Base-by-base conservation (phyloP, 805 yeast species). In the Candida silvicultrix region DNA sequence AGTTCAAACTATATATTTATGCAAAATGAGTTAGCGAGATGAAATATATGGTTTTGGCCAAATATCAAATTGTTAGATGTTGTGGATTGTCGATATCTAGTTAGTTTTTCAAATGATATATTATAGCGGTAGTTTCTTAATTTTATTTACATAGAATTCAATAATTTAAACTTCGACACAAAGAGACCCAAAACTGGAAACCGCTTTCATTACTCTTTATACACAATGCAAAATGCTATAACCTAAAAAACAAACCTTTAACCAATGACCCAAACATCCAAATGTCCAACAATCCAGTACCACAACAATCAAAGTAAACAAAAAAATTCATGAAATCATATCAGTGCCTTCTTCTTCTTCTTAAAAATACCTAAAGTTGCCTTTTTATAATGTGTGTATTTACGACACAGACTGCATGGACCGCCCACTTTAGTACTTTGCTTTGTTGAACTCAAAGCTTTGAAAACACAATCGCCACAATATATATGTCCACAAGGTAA, bases 401-500 rank as follows among this genome's bases (percentile, higher is more conserved):
- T 50, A 45, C 78, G 61, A 47, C 78, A 73, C 10, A 73, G 57
- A 10, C 75, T 68, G 55, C 78, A 73, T 11, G 65, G 66, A 0
- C 75, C 76, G 40, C 56, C 54, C 14, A 47, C 51, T 40, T 58
- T 58, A 20, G 56, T 51, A 38, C 60, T 56, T 14, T 53, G 58
- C 49, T 66, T 67, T 42, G 63, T 60, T 1, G 69, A 64, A 29
- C 65, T 64, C 50, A 68, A 49, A 32, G 71, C 59, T 73, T 74
- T 49, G 68, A 74, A 78, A 5, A 75, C 64, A 56, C 84, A 80
- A 23, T 71, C 72, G 6, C 71, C 65, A 53, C 85, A 80, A 53
- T 72, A 78, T 2, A 75, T 63, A 57, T 80, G 85, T 0, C 85
- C 85, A 60, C 85, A 80, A 0, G 76, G 74, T 4, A 78, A 67